Percentiles rank a stretch among this genome's conserved stretches.
phyloP scores from a whole-genome alignment of 1,139 yeast genomes.

The Geotrichum phurueaensis region DNA sequence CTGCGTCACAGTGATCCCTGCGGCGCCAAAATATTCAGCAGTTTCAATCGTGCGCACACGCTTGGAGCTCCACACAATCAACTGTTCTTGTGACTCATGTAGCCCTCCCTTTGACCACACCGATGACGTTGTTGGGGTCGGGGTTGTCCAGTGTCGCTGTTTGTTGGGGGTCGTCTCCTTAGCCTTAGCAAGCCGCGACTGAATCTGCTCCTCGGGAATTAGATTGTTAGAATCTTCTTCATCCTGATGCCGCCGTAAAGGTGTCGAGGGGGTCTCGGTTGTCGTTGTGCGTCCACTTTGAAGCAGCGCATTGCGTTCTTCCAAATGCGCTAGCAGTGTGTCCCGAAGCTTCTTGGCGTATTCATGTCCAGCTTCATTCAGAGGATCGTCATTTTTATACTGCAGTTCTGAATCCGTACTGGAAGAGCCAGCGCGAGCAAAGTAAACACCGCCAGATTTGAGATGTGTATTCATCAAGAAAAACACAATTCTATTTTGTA shows the following conservation, averaged over 20 bases:
- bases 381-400: conserved; percentile 36
- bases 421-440: conserved; percentile 54
- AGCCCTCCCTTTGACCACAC: conserved; percentile 24
- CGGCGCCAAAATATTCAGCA: conserved; percentile 52
- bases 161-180: conserved; percentile 12
- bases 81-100: conserved; percentile 26
- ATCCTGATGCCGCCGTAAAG: conserved; percentile 17
- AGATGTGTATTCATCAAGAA: conserved; percentile 83
- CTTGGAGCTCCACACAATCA: conserved; percentile 86
- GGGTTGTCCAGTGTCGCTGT: conserved; percentile 18
- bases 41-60: conserved; percentile 78
- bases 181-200: conserved; percentile 14
- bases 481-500: conserved; percentile 82
- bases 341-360: conserved; percentile 40
- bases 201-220: conserved; percentile 1
- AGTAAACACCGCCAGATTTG: conserved; percentile 78
- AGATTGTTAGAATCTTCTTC: not conserved
- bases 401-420: conserved; percentile 26
- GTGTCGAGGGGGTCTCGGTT: too few species aligned
- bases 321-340: conserved; percentile 39
- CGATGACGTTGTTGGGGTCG: conserved; percentile 17
- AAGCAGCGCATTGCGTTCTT: conserved; percentile 7
- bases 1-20: conserved; percentile 8
- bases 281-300: too few species aligned
- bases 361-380: conserved; percentile 34